Percentiles rank a stretch among this genome's conserved stretches.
phyloP scores from a whole-genome alignment of 371 early-diverging fungal species.

The Synchytrium microbalum region DNA sequence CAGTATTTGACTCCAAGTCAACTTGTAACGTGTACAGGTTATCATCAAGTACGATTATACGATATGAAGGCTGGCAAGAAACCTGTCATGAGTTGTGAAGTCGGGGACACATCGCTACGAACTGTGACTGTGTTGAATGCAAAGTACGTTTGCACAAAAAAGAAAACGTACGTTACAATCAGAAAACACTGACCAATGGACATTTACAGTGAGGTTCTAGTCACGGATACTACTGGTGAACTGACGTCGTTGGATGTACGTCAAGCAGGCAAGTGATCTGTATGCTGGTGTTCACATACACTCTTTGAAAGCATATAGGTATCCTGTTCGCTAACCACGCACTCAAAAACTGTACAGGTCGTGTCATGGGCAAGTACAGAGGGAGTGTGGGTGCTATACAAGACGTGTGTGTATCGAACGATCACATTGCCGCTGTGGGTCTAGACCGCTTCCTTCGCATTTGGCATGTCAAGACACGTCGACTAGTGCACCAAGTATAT shows the following conservation, averaged over 20 bases:
- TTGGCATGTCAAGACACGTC: not conserved
- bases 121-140: slow-evolving; percentile 25
- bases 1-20: slow-evolving; percentile 46
- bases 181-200: not conserved
- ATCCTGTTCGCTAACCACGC: not conserved
- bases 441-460: not conserved
- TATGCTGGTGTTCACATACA: not conserved
- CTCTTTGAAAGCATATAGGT: not conserved
- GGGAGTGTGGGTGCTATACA: slow-evolving; percentile 72
- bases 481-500: not conserved
- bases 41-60: slow-evolving; percentile 75
- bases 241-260: slow-evolving; percentile 56
- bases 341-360: slow-evolving; percentile 19
- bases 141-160: slow-evolving; percentile 23
- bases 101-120: slow-evolving; percentile 62
- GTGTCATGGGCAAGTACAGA: slow-evolving; percentile 30
- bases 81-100: slow-evolving; percentile 56
- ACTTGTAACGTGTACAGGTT: slow-evolving; percentile 60
- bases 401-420: slow-evolving; percentile 30
- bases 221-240: slow-evolving; percentile 67
- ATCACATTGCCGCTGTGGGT: slow-evolving; percentile 5
- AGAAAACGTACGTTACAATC: not conserved
- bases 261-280: not conserved
- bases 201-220: slow-evolving; percentile 49
- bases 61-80: slow-evolving; percentile 60